phyloP scores from a whole-genome alignment of 495 filamentous ascomycete species.

The Astrocystis sublimbata region DNA sequence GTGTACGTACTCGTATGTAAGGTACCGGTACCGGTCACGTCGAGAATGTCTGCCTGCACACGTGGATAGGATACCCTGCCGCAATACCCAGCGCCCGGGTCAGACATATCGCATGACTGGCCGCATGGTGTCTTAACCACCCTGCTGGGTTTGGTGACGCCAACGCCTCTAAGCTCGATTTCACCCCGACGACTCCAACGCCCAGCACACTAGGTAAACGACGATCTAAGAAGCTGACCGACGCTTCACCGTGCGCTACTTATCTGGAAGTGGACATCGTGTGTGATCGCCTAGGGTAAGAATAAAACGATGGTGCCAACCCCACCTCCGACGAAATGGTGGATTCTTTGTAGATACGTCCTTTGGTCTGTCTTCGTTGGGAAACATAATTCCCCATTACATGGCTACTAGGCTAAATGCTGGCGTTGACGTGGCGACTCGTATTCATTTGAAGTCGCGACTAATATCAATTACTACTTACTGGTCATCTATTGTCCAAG shows the following conservation, averaged over 20 bases:
- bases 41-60: background rate
- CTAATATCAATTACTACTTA: background rate
- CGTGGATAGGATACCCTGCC: conserved; percentile 4
- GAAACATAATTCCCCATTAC: background rate
- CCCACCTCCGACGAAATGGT: background rate
- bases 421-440: background rate
- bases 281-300: background rate
- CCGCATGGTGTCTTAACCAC: background rate
- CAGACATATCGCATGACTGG: background rate
- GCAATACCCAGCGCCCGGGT: conserved; percentile 2
- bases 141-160: background rate
- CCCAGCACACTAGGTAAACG: background rate
- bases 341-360: background rate
- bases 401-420: background rate
- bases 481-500: background rate
- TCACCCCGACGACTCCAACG: background rate
- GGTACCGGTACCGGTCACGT: no score
- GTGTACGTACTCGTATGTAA: background rate
- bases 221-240: background rate
- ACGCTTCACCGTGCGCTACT: no score
- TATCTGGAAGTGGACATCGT: background rate
- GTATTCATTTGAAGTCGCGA: background rate
- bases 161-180: background rate
- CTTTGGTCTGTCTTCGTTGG: background rate
- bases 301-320: background rate